A percentile compares a stretch with the other conserved stretches of the same genome.
phyloP scores from a whole-genome alignment of 2,329 filamentous ascomycete genomes.

The Pyricularia pennisetigena region DNA sequence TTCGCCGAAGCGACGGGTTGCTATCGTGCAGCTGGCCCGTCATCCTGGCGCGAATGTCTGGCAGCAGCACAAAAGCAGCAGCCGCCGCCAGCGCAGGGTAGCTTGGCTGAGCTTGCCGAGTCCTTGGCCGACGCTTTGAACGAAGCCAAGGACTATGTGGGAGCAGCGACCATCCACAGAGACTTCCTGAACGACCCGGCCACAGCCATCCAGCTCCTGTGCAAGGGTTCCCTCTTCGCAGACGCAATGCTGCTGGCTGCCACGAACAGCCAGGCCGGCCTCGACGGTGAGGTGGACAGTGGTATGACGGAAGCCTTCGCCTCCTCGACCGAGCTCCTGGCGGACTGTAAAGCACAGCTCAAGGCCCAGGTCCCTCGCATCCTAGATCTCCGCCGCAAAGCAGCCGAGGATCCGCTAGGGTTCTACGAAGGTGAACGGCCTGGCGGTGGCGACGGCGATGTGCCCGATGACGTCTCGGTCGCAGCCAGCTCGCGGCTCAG shows the following conservation, averaged over 20 bases:
- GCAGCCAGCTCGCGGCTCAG: constrained; percentile 72
- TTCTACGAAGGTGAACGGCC: constrained; percentile 73
- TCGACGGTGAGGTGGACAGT: constrained; percentile 62
- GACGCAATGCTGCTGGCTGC: constrained; percentile 76
- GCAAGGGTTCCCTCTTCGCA: constrained; percentile 78
- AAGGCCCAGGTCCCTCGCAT: constrained; percentile 79
- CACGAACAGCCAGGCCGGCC: constrained; percentile 26
- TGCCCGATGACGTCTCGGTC: constrained; percentile 82
- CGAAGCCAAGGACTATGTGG: constrained; percentile 75
- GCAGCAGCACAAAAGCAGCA: constrained; percentile 60
- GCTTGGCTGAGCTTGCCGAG: constrained; percentile 59
- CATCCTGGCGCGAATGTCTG: constrained; percentile 83
- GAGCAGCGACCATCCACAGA: constrained; percentile 69
- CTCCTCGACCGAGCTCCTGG: constrained; percentile 79
- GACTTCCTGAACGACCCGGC: constrained; percentile 71
- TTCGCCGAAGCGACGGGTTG: constrained; percentile 67
- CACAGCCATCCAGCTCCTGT: constrained; percentile 64
- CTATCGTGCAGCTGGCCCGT: constrained; percentile 68
- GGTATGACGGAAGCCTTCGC: constrained; percentile 75
- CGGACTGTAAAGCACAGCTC: constrained; percentile 84
- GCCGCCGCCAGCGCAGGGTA: constrained; percentile 20
- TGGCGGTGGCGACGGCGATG: constrained; percentile 18
- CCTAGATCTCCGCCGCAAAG: constrained; percentile 69
- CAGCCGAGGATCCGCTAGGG: constrained; percentile 72
- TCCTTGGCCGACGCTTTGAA: constrained; percentile 68